A percentile compares a stretch with the other conserved stretches of the same genome.
These are phyloP conservation scores for Boletus rex-veris DNA, from an alignment of 768 basidiomycete species.

Conservation along the genomic window DNA sequence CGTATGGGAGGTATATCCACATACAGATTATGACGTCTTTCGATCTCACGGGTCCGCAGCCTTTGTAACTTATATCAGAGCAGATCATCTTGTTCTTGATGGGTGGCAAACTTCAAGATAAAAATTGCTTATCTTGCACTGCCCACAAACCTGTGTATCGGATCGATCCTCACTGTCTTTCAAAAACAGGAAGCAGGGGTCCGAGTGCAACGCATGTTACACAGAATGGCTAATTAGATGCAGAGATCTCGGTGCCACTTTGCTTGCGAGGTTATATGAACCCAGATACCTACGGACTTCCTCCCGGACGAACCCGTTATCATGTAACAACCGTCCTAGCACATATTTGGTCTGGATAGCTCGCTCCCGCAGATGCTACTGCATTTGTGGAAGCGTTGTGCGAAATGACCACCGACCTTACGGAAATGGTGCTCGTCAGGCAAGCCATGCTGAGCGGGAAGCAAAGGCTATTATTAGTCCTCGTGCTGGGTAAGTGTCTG, in stretches of 20 bases:
- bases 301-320: slow-evolving; percentile 27
- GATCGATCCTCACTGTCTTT: slow-evolving; percentile 2
- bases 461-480: slow-evolving; percentile 34
- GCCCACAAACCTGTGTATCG: neutral
- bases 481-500: no score
- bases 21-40: neutral
- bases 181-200: no score
- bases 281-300: slow-evolving; percentile 18
- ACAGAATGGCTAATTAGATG: no score
- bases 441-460: slow-evolving; percentile 32
- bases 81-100: neutral
- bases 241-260: no score
- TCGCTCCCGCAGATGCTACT: slow-evolving; percentile 32
- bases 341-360: slow-evolving; percentile 22
- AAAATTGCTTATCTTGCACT: slow-evolving; percentile 1
- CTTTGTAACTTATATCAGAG: neutral
- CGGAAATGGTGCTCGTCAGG: slow-evolving; percentile 37
- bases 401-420: slow-evolving; percentile 29
- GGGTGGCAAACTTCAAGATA: neutral
- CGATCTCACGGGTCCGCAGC: neutral
- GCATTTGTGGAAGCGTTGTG: slow-evolving; percentile 42
- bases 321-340: slow-evolving; percentile 29
- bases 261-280: no score
- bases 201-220: no score
- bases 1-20: neutral